These are phyloP conservation scores for Penicillium sp. DNA, from an alignment of 2,329 filamentous ascomycete species.

Conservation along the genomic window DNA sequence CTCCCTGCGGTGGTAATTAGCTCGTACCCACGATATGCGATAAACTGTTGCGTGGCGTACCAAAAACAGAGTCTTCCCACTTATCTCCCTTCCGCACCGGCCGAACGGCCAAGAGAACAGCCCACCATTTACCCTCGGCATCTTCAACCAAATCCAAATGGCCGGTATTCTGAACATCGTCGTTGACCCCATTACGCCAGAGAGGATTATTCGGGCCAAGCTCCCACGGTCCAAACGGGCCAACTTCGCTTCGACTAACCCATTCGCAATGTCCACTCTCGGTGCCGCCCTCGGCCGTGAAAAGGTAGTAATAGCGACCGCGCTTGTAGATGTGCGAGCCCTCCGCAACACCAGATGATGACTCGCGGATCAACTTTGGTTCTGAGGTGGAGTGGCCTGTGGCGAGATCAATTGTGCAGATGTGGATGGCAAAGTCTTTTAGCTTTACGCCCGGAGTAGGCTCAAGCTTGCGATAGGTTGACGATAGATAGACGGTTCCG, in stretches of 20 bases:
- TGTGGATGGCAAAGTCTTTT: slow-evolving; percentile 55
- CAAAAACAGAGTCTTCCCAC: slow-evolving; percentile 48
- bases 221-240: slow-evolving; percentile 64
- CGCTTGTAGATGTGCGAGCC: slow-evolving; percentile 59
- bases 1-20: slow-evolving; percentile 35
- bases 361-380: slow-evolving; percentile 48
- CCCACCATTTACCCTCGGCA: slow-evolving; percentile 50
- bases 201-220: slow-evolving; percentile 61
- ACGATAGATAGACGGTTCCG: slow-evolving; percentile 53
- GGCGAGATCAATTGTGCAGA: slow-evolving; percentile 35
- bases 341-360: slow-evolving; percentile 49
- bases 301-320: slow-evolving; percentile 56
- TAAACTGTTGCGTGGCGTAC: slow-evolving; percentile 25
- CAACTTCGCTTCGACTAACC: slow-evolving; percentile 55
- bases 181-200: slow-evolving; percentile 52
- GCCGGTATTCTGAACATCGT: slow-evolving; percentile 55
- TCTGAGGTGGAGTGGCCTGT: slow-evolving; percentile 36
- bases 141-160: slow-evolving; percentile 55
- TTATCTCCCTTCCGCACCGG: slow-evolving; percentile 32
- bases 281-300: slow-evolving; percentile 59
- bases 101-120: slow-evolving; percentile 51
- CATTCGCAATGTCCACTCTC: slow-evolving; percentile 64
- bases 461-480: slow-evolving; percentile 38
- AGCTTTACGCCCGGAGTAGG: slow-evolving; percentile 44
- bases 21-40: not conserved